These are phyloP conservation scores for Lentinus brumalis DNA, from an alignment of 768 basidiomycete genomes.

Conservation along the genomic window DNA sequence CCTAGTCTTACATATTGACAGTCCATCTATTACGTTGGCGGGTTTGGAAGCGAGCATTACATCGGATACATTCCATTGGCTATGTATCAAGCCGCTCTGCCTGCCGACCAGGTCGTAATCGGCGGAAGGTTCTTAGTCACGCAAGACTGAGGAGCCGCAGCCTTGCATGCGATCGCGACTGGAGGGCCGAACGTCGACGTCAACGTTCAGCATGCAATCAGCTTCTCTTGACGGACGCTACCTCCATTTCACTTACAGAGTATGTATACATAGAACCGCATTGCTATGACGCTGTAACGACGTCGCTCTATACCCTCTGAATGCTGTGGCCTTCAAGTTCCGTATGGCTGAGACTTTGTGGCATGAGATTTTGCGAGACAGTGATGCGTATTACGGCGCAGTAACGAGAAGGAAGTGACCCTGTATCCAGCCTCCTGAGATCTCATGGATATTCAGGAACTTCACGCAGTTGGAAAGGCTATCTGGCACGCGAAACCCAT, in stretches of 20 bases:
- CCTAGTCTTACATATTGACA: conserved; percentile 19
- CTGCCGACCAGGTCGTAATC: conserved; percentile 8
- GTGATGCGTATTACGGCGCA: no score
- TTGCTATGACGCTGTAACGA: no score
- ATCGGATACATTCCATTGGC: conserved; percentile 52
- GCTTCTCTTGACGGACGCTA: no score
- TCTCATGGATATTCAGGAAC: background rate
- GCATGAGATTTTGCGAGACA: no score
- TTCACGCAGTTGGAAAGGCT: background rate
- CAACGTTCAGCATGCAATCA: background rate
- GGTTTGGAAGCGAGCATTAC: conserved; percentile 53
- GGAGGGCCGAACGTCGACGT: background rate
- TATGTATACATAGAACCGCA: no score
- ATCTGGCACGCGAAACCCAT: background rate
- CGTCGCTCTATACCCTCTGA: no score
- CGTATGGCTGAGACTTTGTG: no score
- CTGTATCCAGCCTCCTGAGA: background rate
- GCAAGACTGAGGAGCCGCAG: conserved; percentile 6
- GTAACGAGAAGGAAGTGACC: no score
- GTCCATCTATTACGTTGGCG: conserved; percentile 56
- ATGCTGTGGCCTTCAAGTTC: no score
- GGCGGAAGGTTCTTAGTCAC: conserved; percentile 22
- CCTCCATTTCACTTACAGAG: no score
- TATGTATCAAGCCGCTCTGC: conserved; percentile 41
- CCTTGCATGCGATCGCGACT: background rate